These are phyloP conservation scores for Citropsis articulata DNA, from an alignment of 345 rosid genomes.

Conservation along the genomic window DNA sequence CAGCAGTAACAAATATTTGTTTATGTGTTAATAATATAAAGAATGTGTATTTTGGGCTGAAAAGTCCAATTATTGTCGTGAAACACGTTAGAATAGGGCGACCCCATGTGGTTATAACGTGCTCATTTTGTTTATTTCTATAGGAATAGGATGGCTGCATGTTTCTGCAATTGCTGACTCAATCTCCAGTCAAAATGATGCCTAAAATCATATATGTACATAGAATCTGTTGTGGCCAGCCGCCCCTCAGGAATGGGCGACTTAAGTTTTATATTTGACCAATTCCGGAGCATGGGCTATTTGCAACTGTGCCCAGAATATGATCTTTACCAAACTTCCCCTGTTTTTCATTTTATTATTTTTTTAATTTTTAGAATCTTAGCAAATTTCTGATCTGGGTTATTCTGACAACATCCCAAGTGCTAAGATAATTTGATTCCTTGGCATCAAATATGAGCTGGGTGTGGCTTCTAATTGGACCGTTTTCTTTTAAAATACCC, in stretches of 20 bases:
- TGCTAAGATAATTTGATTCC: neutral
- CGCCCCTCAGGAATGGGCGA: conserved; percentile 6
- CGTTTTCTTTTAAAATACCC: neutral
- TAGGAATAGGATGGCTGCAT: neutral
- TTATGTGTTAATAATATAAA: neutral
- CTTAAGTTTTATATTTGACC: neutral
- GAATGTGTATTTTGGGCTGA: neutral
- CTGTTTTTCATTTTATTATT: neutral
- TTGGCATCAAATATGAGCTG: neutral
- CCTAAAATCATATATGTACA: neutral
- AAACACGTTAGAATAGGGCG: neutral
- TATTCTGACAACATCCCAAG: neutral
- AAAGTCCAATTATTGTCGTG: neutral
- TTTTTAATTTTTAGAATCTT: neutral
- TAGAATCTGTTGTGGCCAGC: conserved; percentile 18
- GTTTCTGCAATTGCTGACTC: neutral
- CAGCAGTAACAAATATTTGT: no score
- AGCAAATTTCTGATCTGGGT: neutral
- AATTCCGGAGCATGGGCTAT: conserved; percentile 1
- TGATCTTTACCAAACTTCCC: neutral
- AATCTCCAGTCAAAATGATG: neutral
- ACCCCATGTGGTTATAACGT: neutral
- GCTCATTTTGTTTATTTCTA: neutral
- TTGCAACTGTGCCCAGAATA: neutral
- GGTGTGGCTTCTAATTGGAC: neutral